These are phyloP conservation scores for Diaporthe aspalathi DNA, from an alignment of 2,329 filamentous ascomycete genomes.

Conservation along the genomic window DNA sequence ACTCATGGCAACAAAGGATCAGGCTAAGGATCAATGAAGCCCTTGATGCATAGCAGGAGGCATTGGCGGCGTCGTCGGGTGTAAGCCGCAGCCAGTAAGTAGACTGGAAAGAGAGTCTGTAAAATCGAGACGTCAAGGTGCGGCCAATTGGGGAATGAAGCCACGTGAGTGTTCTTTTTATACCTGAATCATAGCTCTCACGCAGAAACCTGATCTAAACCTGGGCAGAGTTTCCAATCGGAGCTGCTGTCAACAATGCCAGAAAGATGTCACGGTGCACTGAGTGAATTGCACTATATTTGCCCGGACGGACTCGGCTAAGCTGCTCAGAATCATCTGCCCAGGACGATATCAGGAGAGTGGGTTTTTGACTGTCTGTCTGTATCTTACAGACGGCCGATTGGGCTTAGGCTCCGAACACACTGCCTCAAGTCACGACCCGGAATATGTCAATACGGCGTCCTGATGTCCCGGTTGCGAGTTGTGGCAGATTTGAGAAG, in stretches of 20 bases:
- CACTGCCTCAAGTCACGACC: not conserved
- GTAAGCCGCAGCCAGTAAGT: too few relatives aligned
- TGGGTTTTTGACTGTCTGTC: not conserved
- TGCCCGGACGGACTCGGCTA: not conserved
- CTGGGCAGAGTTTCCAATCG: not conserved
- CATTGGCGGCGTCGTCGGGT: slow-evolving; percentile 1
- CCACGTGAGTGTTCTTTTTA: not conserved
- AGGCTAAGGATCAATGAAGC: not conserved
- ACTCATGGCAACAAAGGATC: not conserved
- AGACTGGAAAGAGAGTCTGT: not conserved
- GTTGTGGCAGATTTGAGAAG: not conserved
- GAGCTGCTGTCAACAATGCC: not conserved
- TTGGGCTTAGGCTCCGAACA: not conserved
- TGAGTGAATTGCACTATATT: not conserved
- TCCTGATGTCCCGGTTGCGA: too few relatives aligned
- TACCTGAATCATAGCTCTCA: not conserved
- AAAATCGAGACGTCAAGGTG: not conserved
- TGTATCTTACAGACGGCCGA: not conserved
- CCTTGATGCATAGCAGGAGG: not conserved
- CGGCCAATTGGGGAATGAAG: not conserved
- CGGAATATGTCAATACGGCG: too few relatives aligned
- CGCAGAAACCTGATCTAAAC: not conserved
- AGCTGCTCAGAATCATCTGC: not conserved
- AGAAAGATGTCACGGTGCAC: not conserved
- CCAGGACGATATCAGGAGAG: not conserved